These are phyloP conservation scores for Erythrophleum ivorense DNA, from an alignment of 331 rosid species.

Conservation along the genomic window DNA sequence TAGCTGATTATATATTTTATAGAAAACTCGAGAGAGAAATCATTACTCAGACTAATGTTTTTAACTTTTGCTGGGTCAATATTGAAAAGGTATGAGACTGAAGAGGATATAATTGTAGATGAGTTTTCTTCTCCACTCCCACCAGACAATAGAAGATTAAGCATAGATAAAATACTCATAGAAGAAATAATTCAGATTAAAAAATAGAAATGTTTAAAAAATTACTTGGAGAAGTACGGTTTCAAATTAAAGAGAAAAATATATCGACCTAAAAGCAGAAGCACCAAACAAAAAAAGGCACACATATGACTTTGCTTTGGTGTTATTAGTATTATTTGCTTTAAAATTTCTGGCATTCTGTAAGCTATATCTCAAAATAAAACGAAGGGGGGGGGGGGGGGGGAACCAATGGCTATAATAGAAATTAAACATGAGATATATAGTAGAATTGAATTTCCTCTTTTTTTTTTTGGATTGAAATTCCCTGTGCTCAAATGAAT, in stretches of 20 bases:
- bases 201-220: background rate
- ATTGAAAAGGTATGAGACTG: background rate
- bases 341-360: background rate
- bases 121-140: background rate
- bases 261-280: background rate
- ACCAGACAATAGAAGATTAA: background rate
- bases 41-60: conserved; percentile 8
- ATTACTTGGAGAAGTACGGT: background rate
- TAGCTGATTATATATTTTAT: background rate
- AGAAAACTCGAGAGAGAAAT: background rate
- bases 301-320: background rate
- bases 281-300: background rate
- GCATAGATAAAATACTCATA: conserved; percentile 13
- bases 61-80: background rate
- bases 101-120: background rate
- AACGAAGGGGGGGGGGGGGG: background rate
- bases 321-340: background rate
- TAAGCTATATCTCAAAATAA: background rate
- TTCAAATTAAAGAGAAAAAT: background rate
- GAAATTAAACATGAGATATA: too few relatives aligned
- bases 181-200: background rate
- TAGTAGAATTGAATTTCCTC: background rate
- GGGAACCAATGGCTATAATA: background rate
- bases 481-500: background rate
- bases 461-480: background rate